These are phyloP conservation scores for Stagonosporopsis vannaccii DNA, from an alignment of 2,329 filamentous ascomycete genomes.

Conservation along the genomic window DNA sequence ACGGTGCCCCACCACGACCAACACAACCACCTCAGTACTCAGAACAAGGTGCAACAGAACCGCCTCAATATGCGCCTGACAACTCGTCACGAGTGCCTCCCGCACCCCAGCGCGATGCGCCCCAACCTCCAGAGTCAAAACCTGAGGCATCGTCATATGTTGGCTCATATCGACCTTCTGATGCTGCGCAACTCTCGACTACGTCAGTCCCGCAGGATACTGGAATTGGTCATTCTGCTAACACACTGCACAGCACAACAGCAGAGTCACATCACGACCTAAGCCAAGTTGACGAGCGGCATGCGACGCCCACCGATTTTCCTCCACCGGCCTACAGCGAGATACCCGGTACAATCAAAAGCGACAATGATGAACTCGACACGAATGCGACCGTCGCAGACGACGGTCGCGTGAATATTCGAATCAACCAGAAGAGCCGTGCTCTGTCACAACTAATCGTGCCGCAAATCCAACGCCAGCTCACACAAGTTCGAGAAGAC, in stretches of 20 bases:
- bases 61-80: conserved; percentile 18
- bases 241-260: conserved; percentile 21
- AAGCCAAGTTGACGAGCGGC: conserved; percentile 24
- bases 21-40: conserved; percentile 17
- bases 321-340: conserved; percentile 53
- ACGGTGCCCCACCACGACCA: conserved; percentile 27
- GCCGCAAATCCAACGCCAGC: conserved; percentile 49
- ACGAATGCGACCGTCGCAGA: conserved; percentile 55
- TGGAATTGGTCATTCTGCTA: conserved; percentile 8
- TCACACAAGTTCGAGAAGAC: conserved; percentile 56
- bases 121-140: conserved; percentile 24
- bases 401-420: conserved; percentile 53
- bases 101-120: conserved; percentile 2
- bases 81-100: conserved; percentile 10
- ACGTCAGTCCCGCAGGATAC: conserved; percentile 14
- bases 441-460: conserved; percentile 47
- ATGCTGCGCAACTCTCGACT: conserved; percentile 23
- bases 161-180: conserved; percentile 37
- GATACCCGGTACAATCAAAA: conserved; percentile 48
- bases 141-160: conserved; percentile 38
- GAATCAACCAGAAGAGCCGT: conserved; percentile 49
- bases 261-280: conserved; percentile 24
- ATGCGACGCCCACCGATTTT: conserved; percentile 25
- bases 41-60: conserved; percentile 19
- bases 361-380: conserved; percentile 49